phyloP scores from a whole-genome alignment of 495 filamentous ascomycete genomes.

The Talaromyces liani region DNA sequence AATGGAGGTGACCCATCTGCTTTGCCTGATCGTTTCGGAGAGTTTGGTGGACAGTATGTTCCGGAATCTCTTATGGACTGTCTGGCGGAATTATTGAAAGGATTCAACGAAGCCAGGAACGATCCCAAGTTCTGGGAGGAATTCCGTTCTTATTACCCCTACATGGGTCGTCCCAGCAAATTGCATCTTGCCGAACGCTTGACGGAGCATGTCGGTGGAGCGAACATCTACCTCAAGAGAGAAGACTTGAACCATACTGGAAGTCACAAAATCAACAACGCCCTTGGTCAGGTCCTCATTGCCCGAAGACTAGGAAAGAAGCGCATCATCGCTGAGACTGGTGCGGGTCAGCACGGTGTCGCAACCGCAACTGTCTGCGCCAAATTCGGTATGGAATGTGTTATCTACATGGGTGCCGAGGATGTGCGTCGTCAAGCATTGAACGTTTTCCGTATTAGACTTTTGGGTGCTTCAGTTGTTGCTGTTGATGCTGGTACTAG shows the following conservation, averaged over 20 bases:
- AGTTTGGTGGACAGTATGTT: slow-evolving; percentile 98
- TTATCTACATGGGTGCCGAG: slow-evolving; percentile 92
- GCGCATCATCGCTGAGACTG: slow-evolving; percentile 91
- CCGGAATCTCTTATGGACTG: slow-evolving; percentile 98
- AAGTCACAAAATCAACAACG: slow-evolving; percentile 97
- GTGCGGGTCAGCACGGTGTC: slow-evolving; percentile 94
- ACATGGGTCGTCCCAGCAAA: slow-evolving; percentile 91
- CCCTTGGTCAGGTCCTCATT: slow-evolving; percentile 79
- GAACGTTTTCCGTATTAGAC: slow-evolving; percentile 93
- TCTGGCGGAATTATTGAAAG: slow-evolving; percentile 77
- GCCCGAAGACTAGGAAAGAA: slow-evolving; percentile 80
- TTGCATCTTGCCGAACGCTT: slow-evolving; percentile 83
- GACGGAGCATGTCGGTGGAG: slow-evolving; percentile 81
- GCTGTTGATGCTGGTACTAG: slow-evolving; percentile 78
- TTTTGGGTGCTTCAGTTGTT: slow-evolving; percentile 84
- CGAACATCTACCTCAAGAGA: slow-evolving; percentile 91
- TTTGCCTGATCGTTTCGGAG: slow-evolving; percentile 80
- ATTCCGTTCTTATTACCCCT: slow-evolving; percentile 92
- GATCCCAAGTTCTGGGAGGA: slow-evolving; percentile 96
- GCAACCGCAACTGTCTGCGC: slow-evolving; percentile 94
- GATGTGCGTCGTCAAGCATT: slow-evolving; percentile 89
- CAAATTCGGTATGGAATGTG: slow-evolving; percentile 93
- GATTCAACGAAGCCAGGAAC: slow-evolving; percentile 79
- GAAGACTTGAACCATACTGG: slow-evolving; percentile 86
- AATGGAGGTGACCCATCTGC: slow-evolving; percentile 50